Base-by-base conservation (phyloP, 352 stramenopile species). In the Globisporangium splendens region DNA sequence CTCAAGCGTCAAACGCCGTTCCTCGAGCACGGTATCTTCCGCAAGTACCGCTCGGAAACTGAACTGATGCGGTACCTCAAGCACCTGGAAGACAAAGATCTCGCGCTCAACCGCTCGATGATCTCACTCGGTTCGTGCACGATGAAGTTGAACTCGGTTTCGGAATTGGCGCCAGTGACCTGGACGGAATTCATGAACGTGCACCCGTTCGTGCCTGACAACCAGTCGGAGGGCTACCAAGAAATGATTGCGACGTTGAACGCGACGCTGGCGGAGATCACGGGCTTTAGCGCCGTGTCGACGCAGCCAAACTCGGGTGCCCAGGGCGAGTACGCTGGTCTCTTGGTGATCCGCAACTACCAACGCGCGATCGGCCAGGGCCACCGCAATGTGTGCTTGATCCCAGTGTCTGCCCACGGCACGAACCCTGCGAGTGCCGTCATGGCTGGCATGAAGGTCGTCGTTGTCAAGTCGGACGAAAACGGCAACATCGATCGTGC, bases 111-210 rank as follows among this genome's bases (percentile, higher is more conserved):
- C 79, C 92, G 97, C 56, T 99, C 95, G 51, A 99, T 99, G 97
- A 99, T 99, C 75, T 98, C 96, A 41, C 84, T 99, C 7, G 97
- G 97, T 46, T 99, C 96, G 18, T 99, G 97, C 70, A 99, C 97
- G n/a, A 99, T 99, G 97, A 99, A 99, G 80, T 84, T 99, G 11
- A 99, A 99, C 69, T 93, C 96, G 31, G 97, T 97, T 18, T 88
- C 86, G 55, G 96, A 99, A 79, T 93, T 99, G 75, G 91, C 98
- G 42, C 96, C 97, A 2, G 81, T 99, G 13, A 98, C 96, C 13
- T 99, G 97, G 97, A 84, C 81, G 35, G 95, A 98, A 66, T 98
- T 99, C 71, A 93, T 83, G 49, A 96, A 99, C 70, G 91, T 99
- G 46, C 97, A 99, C 68, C 97, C 97, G 38, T 99, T 99, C 66